These are phyloP conservation scores for Cercophora scortea DNA, from an alignment of 495 filamentous ascomycete genomes.

Conservation along the genomic window DNA sequence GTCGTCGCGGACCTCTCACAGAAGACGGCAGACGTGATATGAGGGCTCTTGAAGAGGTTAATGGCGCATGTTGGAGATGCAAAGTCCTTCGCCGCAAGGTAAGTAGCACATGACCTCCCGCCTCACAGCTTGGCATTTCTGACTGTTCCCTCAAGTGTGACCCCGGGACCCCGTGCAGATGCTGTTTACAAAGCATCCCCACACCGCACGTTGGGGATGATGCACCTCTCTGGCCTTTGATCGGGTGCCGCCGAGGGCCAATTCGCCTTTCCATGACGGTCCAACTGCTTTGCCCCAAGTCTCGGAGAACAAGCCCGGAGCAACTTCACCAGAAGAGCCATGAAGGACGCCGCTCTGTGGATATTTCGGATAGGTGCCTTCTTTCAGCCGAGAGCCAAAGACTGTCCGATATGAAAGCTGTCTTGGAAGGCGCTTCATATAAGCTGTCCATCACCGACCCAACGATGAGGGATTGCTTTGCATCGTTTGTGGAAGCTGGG, in stretches of 20 bases:
- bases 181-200: constrained; percentile 22
- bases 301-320: not conserved
- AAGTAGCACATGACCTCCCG: not conserved
- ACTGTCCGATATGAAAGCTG: constrained; percentile 21
- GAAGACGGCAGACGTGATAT: constrained; percentile 19
- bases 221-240: constrained; percentile 24
- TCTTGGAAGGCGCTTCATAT: constrained; percentile 19
- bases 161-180: constrained; percentile 19
- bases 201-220: constrained; percentile 21
- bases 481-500: constrained; percentile 16
- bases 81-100: constrained; percentile 26
- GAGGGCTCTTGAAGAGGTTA: constrained; percentile 15
- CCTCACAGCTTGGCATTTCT: not conserved
- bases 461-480: constrained; percentile 8
- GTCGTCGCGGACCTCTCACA: constrained; percentile 19
- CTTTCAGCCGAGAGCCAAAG: constrained; percentile 19
- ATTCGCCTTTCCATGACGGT: constrained; percentile 16
- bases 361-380: constrained; percentile 15
- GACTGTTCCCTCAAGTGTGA: constrained; percentile 17
- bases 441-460: constrained; percentile 18
- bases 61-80: constrained; percentile 30
- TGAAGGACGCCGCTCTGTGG: constrained; percentile 12
- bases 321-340: not conserved
- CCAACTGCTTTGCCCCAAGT: constrained; percentile 20
- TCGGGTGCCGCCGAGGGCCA: constrained; percentile 26